phyloP scores from a whole-genome alignment of 2,329 filamentous ascomycete genomes.

The Cladosporium sp. region DNA sequence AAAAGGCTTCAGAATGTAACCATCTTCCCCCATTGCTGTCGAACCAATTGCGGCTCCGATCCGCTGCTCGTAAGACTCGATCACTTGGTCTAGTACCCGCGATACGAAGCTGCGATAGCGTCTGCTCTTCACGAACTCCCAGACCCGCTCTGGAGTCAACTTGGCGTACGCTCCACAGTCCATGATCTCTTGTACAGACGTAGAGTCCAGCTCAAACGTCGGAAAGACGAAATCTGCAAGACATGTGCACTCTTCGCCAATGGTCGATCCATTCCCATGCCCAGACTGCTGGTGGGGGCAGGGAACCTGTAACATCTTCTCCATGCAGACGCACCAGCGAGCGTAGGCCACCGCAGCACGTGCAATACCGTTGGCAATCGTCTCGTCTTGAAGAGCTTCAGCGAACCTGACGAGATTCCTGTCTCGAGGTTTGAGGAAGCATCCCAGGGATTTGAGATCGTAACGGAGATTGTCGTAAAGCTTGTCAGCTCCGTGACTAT shows the following conservation, averaged over 20 bases:
- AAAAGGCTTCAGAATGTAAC: background rate
- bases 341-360: background rate
- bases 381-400: background rate
- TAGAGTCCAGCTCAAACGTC: background rate
- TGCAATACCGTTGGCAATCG: background rate
- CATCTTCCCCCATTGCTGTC: background rate
- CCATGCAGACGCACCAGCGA: background rate
- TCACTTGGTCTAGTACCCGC: background rate
- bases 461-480: background rate
- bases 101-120: background rate
- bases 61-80: background rate
- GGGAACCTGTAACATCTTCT: no score
- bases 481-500: background rate
- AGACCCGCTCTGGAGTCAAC: background rate
- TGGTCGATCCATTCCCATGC: background rate
- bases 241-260: background rate
- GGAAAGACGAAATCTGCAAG: background rate
- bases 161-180: background rate
- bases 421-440: background rate
- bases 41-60: background rate
- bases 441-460: background rate
- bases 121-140: background rate
- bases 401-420: background rate
- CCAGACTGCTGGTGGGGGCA: no score
- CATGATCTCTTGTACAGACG: background rate